Base-by-base conservation (phyloP, 306 rosid genomes). In the Dryas drummondii region DNA sequence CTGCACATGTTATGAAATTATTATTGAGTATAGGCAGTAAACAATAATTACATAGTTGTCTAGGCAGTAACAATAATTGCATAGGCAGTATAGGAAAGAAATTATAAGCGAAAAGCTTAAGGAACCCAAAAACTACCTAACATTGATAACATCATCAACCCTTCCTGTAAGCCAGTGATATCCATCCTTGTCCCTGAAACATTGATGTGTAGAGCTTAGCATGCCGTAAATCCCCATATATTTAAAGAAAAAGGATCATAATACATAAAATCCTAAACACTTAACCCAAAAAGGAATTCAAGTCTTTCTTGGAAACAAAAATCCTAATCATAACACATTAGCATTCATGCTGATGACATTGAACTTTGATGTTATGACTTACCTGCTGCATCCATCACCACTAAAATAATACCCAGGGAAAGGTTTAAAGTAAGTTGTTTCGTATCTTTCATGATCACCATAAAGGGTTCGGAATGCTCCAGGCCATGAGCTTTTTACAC, bases 321-420 rank as follows among this genome's bases (percentile, higher is more conserved):
- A 59, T 50, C 70, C n/a, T 11, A 68, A 52, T 56, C 5, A 42
- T 11, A 59, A 7, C 15, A 57, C n/a, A 52, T 42, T 22, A 17
- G 15, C 32, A 70, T 57, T 56, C 55, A 76, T 60, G 48, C 46
- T 5, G 60, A 66, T 46, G 51, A 69, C 22, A 66, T 5, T 71
- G 70, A 75, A 69, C 50, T 16, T 49, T 71, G 64, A 76, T 50
- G 77, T 50, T 58, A 70, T 46, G 48, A 82, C 78, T 81, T 78
- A 82, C 99, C 98, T 89, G 55, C 87, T 90, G 88, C 99, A 96
- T 77, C 99, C 99, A 85, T 96, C 99, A 64, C 99, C 99, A 72
- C 87, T 90, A 83, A 96, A 96, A 81, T 96, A 96, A 88, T 92
- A 96, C 68, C 98, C 98, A 27, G 90, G 76, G 84, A 96, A 96